Evolutionary conservation across 2,329 filamentous ascomycete species (phyloP).

Genomic region (Sordariomycetes sp.): DNA sequence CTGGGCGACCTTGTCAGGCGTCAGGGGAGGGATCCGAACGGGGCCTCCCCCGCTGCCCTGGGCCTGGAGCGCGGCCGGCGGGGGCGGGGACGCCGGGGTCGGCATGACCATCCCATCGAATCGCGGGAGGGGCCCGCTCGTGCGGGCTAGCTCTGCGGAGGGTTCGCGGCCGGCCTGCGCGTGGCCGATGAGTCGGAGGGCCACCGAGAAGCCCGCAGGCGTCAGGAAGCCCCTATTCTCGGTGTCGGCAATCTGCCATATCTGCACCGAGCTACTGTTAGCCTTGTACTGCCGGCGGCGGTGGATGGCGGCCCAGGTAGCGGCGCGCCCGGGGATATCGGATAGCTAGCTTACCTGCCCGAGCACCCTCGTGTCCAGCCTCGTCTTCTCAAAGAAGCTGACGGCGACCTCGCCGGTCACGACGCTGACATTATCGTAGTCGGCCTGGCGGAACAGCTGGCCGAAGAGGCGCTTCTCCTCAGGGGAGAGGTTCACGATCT

Average conservation of each 20-base stretch:
- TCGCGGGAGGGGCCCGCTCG: constrained; percentile 77
- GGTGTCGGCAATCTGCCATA: constrained; percentile 97
- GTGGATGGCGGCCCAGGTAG: not conserved
- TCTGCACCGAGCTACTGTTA: constrained; percentile 37
- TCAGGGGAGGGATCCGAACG: constrained; percentile 78
- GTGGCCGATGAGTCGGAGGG: constrained; percentile 87
- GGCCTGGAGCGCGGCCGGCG: constrained; percentile 35
- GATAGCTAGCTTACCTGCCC: constrained; percentile 55
- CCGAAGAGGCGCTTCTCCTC: constrained; percentile 93
- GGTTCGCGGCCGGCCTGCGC: constrained; percentile 81
- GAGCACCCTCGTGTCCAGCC: constrained; percentile 70
- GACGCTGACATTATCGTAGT: constrained; percentile 81
- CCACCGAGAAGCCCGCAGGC: constrained; percentile 83
- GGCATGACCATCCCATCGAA: constrained; percentile 61
- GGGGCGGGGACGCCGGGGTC: constrained; percentile 14
- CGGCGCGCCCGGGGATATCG: not conserved
- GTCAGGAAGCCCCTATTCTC: constrained; percentile 93
- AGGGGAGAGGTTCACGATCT: constrained; percentile 70
- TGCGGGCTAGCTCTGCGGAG: constrained; percentile 66
- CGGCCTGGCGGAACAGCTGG: constrained; percentile 85
- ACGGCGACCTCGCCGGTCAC: constrained; percentile 94
- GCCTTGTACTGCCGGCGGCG: not conserved
- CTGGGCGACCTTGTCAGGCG: constrained; percentile 77
- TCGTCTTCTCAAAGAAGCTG: constrained; percentile 95
- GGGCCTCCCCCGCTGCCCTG: constrained; percentile 51